Percentiles rank a stretch among this genome's conserved stretches.
Evolutionary conservation across 352 stramenopile genomes (phyloP).

Genomic region (Phytophthora sojae): DNA sequence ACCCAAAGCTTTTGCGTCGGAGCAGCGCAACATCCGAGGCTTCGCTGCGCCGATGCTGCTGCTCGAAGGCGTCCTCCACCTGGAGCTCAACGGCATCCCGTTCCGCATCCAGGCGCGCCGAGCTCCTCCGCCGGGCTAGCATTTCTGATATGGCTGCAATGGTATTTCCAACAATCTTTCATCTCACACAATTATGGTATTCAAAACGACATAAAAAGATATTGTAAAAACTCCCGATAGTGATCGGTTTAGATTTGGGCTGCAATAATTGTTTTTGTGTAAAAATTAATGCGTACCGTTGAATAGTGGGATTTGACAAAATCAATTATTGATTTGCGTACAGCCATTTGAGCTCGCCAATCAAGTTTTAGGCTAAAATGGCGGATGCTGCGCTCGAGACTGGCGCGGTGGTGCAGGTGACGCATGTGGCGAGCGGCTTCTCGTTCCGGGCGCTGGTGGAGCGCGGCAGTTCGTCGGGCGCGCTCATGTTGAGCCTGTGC

Average conservation of each 20-base stretch:
- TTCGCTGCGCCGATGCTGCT: constrained; percentile 11
- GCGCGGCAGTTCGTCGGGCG: constrained; percentile 33
- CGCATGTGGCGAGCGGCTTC: constrained; percentile 47
- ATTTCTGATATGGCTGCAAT: constrained; percentile 35
- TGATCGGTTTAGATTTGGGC: too few relatives aligned
- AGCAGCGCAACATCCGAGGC: constrained; percentile 9
- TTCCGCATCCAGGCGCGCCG: constrained; percentile 49
- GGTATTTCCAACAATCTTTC: too few relatives aligned
- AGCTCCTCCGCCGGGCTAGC: constrained; percentile 43
- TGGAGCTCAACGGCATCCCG: constrained; percentile 59
- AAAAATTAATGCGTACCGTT: too few relatives aligned
- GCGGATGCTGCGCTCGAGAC: constrained; percentile 46
- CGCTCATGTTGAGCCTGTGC: constrained; percentile 60
- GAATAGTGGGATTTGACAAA: too few relatives aligned
- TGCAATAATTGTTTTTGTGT: too few relatives aligned
- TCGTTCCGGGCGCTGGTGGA: constrained; percentile 65
- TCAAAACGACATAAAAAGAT: not conserved
- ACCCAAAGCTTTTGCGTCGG: constrained; percentile 44
- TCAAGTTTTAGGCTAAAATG: constrained; percentile 13
- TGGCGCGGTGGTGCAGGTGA: constrained; percentile 64
- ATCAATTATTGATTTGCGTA: not conserved
- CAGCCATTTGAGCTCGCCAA: constrained; percentile 19
- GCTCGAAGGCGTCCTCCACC: constrained; percentile 47
- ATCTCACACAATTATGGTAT: not conserved
- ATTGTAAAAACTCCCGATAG: not conserved